Evolutionary conservation across 305 asterid species (phyloP).

Genomic region (Fraxinus platypoda): DNA sequence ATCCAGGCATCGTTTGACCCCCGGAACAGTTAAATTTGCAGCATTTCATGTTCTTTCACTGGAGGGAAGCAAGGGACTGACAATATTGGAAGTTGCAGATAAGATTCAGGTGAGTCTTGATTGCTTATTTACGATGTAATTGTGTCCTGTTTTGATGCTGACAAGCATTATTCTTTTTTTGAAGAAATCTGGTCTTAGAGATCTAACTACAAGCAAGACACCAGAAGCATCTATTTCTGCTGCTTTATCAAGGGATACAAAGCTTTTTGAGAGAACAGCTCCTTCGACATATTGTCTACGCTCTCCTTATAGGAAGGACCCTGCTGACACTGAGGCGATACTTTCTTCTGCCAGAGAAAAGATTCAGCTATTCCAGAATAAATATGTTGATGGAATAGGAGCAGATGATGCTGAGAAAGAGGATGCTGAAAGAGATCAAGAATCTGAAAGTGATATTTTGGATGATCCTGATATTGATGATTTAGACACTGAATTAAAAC

Average conservation of each 20-base stretch:
- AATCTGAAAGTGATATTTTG: conserved; percentile 69
- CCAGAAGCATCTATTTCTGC: conserved; percentile 99
- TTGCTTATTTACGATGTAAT: conserved; percentile 3
- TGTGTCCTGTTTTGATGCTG: conserved; percentile 26
- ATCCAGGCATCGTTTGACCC: conserved; percentile 87
- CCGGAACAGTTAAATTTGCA: conserved; percentile 90
- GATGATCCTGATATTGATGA: conserved; percentile 78
- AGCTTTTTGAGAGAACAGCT: conserved; percentile 90
- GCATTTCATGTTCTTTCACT: conserved; percentile 89
- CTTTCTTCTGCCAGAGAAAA: conserved; percentile 72
- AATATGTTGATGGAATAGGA: conserved; percentile 52
- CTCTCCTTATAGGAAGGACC: conserved; percentile 76
- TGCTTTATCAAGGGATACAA: conserved; percentile 91
- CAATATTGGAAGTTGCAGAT: conserved; percentile 78
- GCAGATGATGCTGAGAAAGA: conserved; percentile 71
- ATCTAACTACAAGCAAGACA: conserved; percentile 89
- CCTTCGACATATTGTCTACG: conserved; percentile 94
- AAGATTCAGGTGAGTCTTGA: conserved; percentile 76
- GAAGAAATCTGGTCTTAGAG: conserved; percentile 95
- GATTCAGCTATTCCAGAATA: conserved; percentile 57
- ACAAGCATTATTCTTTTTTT: conserved; percentile 21
- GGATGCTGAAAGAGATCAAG: conserved; percentile 73
- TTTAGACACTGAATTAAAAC: conserved; percentile 46
- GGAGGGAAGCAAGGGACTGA: conserved; percentile 85
- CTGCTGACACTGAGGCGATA: conserved; percentile 63